Percentiles rank a stretch among this genome's conserved stretches.
These are phyloP conservation scores for Auricularia sp. DNA, from an alignment of 768 basidiomycete genomes.

Conservation along the genomic window DNA sequence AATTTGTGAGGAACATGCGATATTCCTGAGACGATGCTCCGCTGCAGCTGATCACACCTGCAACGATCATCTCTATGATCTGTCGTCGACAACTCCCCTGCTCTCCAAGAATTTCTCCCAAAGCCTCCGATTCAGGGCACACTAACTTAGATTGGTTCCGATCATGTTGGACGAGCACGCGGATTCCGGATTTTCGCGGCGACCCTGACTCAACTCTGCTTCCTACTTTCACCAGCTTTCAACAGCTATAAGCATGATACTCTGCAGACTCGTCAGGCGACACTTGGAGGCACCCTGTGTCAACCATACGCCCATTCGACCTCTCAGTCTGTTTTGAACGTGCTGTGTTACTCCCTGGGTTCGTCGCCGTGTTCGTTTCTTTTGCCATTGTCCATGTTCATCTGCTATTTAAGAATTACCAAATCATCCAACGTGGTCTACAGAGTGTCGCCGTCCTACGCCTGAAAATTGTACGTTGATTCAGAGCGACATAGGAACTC, in stretches of 20 bases:
- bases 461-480: conserved; percentile 54
- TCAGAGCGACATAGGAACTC: not conserved
- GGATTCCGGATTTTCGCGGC: too few relatives aligned
- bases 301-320: conserved; percentile 56
- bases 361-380: conserved; percentile 39
- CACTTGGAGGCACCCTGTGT: conserved; percentile 51
- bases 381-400: conserved; percentile 29
- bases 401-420: conserved; percentile 16
- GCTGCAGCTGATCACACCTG: too few relatives aligned
- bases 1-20: too few relatives aligned
- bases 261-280: conserved; percentile 22
- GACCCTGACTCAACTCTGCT: too few relatives aligned
- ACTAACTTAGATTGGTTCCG: too few relatives aligned
- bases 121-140: too few relatives aligned
- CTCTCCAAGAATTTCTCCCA: too few relatives aligned
- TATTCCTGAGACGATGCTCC: too few relatives aligned
- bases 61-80: too few relatives aligned
- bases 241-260: not conserved
- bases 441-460: conserved; percentile 43
- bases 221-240: too few relatives aligned
- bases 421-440: conserved; percentile 24
- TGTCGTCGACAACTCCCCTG: too few relatives aligned
- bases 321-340: conserved; percentile 76
- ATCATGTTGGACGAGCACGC: too few relatives aligned
- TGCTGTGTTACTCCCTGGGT: conserved; percentile 45